Percentiles rank a stretch among this genome's conserved stretches.
phyloP scores from a whole-genome alignment of 2,329 filamentous ascomycete genomes.

The Nemania sp. region DNA sequence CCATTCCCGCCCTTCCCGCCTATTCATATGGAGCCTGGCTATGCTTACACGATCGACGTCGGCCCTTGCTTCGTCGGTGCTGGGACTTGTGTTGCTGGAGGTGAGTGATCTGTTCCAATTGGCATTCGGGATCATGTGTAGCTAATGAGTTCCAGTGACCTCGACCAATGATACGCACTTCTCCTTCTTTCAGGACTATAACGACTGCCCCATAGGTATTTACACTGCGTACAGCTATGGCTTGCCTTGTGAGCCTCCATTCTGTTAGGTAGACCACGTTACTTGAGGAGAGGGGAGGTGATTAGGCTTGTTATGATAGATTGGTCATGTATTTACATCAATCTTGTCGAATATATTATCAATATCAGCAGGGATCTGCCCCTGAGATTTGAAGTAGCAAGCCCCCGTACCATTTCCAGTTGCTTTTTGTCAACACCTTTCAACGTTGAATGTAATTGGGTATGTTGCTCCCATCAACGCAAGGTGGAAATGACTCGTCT shows the following conservation, averaged over 20 bases:
- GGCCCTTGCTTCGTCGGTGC: slow-evolving; percentile 49
- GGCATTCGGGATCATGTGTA: no score
- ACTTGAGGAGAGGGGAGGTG: not conserved
- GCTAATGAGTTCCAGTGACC: slow-evolving; percentile 43
- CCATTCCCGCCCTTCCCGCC: slow-evolving; percentile 48
- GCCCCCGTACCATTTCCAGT: no score
- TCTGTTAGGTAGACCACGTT: slow-evolving; percentile 20
- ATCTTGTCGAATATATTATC: no score
- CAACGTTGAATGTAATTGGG: no score
- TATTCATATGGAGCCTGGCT: slow-evolving; percentile 52
- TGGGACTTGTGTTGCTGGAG: slow-evolving; percentile 49
- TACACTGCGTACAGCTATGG: slow-evolving; percentile 50
- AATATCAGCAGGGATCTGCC: no score
- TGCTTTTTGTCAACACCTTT: no score
- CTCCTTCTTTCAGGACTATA: slow-evolving; percentile 47
- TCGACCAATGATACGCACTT: slow-evolving; percentile 51
- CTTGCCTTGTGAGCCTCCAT: slow-evolving; percentile 43
- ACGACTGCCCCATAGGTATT: slow-evolving; percentile 49
- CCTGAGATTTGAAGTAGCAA: no score
- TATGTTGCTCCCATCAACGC: no score
- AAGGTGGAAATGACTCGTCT: no score
- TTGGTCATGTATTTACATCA: not conserved
- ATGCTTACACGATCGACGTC: slow-evolving; percentile 50
- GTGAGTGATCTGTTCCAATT: slow-evolving; percentile 37
- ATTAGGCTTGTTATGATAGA: not conserved